phyloP scores from a whole-genome alignment of 441 rosid genomes.

The Brassica hybrid region DNA sequence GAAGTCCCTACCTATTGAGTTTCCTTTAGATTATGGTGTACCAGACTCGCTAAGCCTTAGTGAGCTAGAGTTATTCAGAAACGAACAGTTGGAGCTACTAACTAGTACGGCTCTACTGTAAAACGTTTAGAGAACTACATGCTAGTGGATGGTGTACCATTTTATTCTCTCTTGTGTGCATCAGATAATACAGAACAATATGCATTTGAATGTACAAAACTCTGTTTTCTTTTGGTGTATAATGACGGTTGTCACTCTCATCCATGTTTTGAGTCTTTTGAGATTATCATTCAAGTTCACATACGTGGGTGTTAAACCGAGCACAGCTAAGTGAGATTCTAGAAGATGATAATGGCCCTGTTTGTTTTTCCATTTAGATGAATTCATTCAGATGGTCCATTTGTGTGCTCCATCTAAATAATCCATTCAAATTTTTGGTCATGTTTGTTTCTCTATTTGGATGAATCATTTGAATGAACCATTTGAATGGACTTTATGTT shows the following conservation, averaged over 20 bases:
- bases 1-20: constrained; percentile 60
- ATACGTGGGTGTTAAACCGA: not conserved
- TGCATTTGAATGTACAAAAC: not conserved
- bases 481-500: too few species aligned
- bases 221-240: not conserved
- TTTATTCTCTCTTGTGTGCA: not conserved
- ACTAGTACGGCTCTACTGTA: constrained; percentile 16
- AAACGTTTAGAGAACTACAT: not conserved
- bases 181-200: not conserved
- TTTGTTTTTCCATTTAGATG: too few species aligned
- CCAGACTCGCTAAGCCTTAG: constrained; percentile 15
- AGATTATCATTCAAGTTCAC: not conserved
- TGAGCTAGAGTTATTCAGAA: constrained; percentile 37
- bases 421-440: too few species aligned
- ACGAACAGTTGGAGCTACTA: constrained; percentile 24
- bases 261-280: not conserved
- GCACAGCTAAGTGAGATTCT: too few species aligned
- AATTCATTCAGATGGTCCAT: too few species aligned
- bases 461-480: too few species aligned
- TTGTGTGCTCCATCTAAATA: too few species aligned
- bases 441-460: too few species aligned
- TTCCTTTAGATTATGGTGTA: constrained; percentile 47
- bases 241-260: constrained; percentile 2
- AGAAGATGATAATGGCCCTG: too few species aligned
- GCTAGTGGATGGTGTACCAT: not conserved